A percentile compares a stretch with the other conserved stretches of the same genome.
Evolutionary conservation across 2,329 filamentous ascomycete genomes (phyloP).

Genomic region (Hypoxylon sp.): DNA sequence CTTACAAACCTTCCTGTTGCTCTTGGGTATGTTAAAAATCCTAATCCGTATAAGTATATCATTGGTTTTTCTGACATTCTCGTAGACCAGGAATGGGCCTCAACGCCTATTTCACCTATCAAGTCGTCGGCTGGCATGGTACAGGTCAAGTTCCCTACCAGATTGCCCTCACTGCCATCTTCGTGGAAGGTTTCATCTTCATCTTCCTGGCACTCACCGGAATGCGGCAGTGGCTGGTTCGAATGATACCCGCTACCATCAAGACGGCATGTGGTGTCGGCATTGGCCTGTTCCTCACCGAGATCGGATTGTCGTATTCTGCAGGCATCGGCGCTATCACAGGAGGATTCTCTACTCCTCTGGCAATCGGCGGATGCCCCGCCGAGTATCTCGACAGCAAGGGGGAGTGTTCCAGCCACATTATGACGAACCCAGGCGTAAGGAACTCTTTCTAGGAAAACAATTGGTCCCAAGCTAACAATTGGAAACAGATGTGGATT

Average conservation of each 20-base stretch:
- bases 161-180: constrained; percentile 74
- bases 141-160: constrained; percentile 70
- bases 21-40: constrained; percentile 71
- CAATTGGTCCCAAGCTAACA: constrained; percentile 39
- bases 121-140: constrained; percentile 74
- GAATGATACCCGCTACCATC: constrained; percentile 74
- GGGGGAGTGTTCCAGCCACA: constrained; percentile 69
- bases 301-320: constrained; percentile 79
- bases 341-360: constrained; percentile 77
- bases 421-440: constrained; percentile 83
- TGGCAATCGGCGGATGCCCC: constrained; percentile 82
- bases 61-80: constrained; percentile 8
- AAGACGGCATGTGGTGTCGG: constrained; percentile 77
- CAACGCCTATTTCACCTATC: constrained; percentile 77
- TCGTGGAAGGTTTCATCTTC: constrained; percentile 76
- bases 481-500: constrained; percentile 77
- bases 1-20: constrained; percentile 86
- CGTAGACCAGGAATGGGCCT: constrained; percentile 75
- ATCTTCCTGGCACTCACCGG: constrained; percentile 75
- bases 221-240: constrained; percentile 80
- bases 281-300: constrained; percentile 74
- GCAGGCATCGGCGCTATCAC: constrained; percentile 88
- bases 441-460: constrained; percentile 35
- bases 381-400: constrained; percentile 65
- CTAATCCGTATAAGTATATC: not conserved